Percentiles rank a stretch among this genome's conserved stretches.
phyloP scores from a whole-genome alignment of 1,284 basidiomycete genomes.

The Pseudozyma thailandica region DNA sequence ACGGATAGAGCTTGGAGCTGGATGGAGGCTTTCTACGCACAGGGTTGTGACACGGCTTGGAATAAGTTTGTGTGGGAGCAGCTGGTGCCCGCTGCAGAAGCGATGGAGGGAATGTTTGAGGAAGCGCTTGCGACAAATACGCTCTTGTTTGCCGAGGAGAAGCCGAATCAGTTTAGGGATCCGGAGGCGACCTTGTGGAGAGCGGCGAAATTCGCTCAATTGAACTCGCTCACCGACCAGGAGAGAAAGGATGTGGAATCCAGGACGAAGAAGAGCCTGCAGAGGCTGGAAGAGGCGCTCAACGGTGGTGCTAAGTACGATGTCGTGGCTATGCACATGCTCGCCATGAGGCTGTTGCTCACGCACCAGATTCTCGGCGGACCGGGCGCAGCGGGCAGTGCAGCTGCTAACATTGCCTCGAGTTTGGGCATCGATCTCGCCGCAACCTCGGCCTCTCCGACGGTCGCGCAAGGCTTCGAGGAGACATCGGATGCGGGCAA shows the following conservation, averaged over 20 bases:
- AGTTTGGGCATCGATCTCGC: conserved; percentile 23
- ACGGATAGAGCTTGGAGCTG: conserved; percentile 50
- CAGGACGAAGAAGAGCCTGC: conserved; percentile 5
- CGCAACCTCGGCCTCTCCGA: not conserved
- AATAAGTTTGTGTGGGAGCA: conserved; percentile 26
- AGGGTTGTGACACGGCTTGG: conserved; percentile 16
- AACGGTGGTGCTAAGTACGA: conserved; percentile 6
- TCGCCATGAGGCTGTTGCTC: conserved; percentile 31
- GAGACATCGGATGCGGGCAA: conserved; percentile 10
- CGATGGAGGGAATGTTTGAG: conserved; percentile 22
- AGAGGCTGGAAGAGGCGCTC: conserved; percentile 13
- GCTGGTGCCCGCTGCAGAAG: conserved; percentile 19
- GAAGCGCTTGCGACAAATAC: conserved; percentile 32
- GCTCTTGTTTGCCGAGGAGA: conserved; percentile 55
- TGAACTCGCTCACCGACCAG: conserved; percentile 1
- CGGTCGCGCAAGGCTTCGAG: not conserved
- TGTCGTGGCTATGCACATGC: conserved; percentile 24
- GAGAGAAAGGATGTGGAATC: not conserved
- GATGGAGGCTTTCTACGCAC: conserved; percentile 39
- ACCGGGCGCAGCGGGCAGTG: too few relatives aligned
- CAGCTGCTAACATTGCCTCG: conserved; percentile 15
- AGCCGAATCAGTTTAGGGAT: conserved; percentile 59
- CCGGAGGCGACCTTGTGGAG: conserved; percentile 40
- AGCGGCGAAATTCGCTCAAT: conserved; percentile 29
- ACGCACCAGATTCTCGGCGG: conserved; percentile 4